Base-by-base conservation (phyloP, 495 filamentous ascomycete species). In the Penicillium ochrochloron region DNA sequence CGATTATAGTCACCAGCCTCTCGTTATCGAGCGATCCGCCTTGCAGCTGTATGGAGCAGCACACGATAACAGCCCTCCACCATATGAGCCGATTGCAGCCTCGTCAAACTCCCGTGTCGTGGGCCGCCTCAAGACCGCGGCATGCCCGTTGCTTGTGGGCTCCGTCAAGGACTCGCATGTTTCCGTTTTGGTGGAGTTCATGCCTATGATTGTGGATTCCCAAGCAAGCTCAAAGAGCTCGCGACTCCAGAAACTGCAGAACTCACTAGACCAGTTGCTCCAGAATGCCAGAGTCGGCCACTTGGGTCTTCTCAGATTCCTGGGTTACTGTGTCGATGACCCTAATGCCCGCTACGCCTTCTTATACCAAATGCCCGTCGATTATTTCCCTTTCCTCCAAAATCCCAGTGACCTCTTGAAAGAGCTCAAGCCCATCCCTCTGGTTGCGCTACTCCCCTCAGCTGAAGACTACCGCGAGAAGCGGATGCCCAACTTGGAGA, bases 251-350 rank as follows among this genome's bases (percentile, higher is more conserved):
- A 78, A 74, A 39, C 72, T 80, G 17, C 76, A 82, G 60, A 63
- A 76, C 35, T 77, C 78, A 4, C 70, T 82, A 4, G 80, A 82
- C 29, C 78, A 79, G 46, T 67, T 82, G n/a, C 66, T 81, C 17
- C 78, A 81, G 54, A 82, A 82, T 52, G 86, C 84, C 56, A 58
- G 90, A 75, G 75, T 87, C 68, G 74, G 82, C 11, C 80, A 86
- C 51, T 72, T 82, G 14, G 89, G 88, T 3, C 84, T 91, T 0
- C 84, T 94, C 79, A 85, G 84, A 46, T 84, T 96, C 61, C 73
- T 96, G 29, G 93, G 92, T n/a, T 97, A 93, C 73, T 92, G 90
- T 65, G 86, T 94, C 71, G 92, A 97, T 73, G 85, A 91, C 67
- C 83, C 84, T 8, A 84, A 91, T 71, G 88, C 90, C 12, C 85